A percentile compares a stretch with the other conserved stretches of the same genome.
Conservation (phyloP, 2,329 filamentous ascomycete species). For the Neofusicoccum kwambonambiense region DNA sequence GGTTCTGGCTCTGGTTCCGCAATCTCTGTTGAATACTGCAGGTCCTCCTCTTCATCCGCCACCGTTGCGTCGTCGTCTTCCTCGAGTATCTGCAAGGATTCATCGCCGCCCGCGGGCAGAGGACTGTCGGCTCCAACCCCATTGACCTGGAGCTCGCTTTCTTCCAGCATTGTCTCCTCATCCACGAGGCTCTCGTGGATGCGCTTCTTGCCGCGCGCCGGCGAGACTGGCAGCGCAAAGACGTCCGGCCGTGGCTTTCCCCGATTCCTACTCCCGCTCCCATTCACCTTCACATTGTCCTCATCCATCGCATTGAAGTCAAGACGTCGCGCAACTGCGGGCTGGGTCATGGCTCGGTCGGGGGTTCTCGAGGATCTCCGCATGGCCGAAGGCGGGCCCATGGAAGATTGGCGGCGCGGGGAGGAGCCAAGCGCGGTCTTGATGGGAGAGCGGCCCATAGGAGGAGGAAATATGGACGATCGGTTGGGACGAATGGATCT, state of each 20-base stretch:
- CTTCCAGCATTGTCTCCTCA: conserved; percentile 31
- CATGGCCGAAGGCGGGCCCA: conserved; percentile 56
- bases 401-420: conserved; percentile 59
- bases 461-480: conserved; percentile 47
- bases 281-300: conserved; percentile 28
- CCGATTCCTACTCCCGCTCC: conserved; percentile 27
- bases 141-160: conserved; percentile 24
- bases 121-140: conserved; percentile 30
- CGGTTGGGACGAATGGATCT: conserved; percentile 44
- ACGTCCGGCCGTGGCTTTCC: conserved; percentile 31
- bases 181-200: conserved; percentile 33
- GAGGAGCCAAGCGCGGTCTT: conserved; percentile 61
- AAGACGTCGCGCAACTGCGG: conserved; percentile 54
- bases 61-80: conserved; percentile 30
- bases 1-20: conserved; percentile 23
- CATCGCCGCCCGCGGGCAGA: conserved; percentile 30
- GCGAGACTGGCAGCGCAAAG: conserved; percentile 36
- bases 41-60: conserved; percentile 23
- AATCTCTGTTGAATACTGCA: conserved; percentile 21
- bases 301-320: conserved; percentile 47
- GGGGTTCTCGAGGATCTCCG: conserved; percentile 34
- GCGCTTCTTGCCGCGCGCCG: conserved; percentile 27
- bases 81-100: conserved; percentile 26
- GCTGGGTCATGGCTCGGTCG: conserved; percentile 31
- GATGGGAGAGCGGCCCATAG: conserved; percentile 58